phyloP scores from a whole-genome alignment of 2,329 filamentous ascomycete genomes.

The Alternaria ethzedia region DNA sequence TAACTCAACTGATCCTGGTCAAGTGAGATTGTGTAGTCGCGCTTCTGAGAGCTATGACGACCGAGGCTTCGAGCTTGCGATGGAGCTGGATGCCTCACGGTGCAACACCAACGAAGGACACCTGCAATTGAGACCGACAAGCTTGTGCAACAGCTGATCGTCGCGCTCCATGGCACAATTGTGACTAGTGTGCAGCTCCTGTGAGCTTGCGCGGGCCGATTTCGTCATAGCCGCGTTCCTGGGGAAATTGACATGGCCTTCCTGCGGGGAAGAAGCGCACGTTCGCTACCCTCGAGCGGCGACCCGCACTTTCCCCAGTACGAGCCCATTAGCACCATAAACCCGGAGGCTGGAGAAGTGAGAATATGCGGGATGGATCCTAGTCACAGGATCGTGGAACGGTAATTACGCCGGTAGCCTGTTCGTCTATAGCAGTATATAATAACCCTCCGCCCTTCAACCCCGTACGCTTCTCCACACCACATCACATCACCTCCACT shows the following conservation, averaged over 20 bases:
- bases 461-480: slow-evolving; percentile 16
- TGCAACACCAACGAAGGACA: background rate
- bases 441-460: slow-evolving; percentile 14
- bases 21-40: slow-evolving; percentile 6
- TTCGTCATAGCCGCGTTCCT: slow-evolving; percentile 36
- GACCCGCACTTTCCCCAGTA: slow-evolving; percentile 20
- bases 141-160: background rate
- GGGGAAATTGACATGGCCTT: slow-evolving; percentile 23
- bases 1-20: slow-evolving; percentile 1
- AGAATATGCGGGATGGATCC: slow-evolving; percentile 17
- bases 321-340: slow-evolving; percentile 13
- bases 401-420: slow-evolving; percentile 22
- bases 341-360: slow-evolving; percentile 18
- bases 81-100: background rate
- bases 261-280: slow-evolving; percentile 37
- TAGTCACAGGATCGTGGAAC: slow-evolving; percentile 26
- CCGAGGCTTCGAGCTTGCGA: slow-evolving; percentile 12
- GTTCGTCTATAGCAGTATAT: slow-evolving; percentile 15
- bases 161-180: background rate
- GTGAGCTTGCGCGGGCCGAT: slow-evolving; percentile 8
- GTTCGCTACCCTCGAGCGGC: slow-evolving; percentile 18
- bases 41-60: slow-evolving; percentile 7
- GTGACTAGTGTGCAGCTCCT: background rate
- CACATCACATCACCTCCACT: slow-evolving; percentile 22
- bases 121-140: background rate